A percentile compares a stretch with the other conserved stretches of the same genome.
Conservation (phyloP, 768 basidiomycete genomes). For the Calvatia gigantea region DNA sequence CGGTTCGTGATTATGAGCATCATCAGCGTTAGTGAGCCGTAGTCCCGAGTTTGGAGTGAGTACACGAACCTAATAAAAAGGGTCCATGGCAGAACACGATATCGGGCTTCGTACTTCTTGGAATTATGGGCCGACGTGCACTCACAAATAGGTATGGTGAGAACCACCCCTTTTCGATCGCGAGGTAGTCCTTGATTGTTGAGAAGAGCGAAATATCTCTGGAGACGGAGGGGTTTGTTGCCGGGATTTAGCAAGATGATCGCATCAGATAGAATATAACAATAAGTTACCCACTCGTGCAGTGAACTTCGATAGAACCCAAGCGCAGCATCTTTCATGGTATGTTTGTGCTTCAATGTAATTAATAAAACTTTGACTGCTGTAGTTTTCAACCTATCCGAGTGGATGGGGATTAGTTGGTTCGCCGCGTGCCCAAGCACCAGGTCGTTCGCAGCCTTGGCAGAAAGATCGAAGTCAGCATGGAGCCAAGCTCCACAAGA, state of each 20-base stretch:
- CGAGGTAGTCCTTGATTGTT: constrained; percentile 58
- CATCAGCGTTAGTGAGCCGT: background rate
- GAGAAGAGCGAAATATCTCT: constrained; percentile 60
- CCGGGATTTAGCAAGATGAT: constrained; percentile 4
- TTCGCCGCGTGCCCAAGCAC: constrained; percentile 47
- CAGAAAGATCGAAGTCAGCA: constrained; percentile 48
- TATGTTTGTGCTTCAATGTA: constrained; percentile 58
- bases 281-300: constrained; percentile 39
- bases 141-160: constrained; percentile 64
- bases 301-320: constrained; percentile 61
- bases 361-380: constrained; percentile 53
- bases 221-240: background rate
- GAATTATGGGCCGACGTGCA: constrained; percentile 55
- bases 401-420: constrained; percentile 47
- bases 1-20: background rate
- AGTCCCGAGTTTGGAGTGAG: background rate
- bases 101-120: constrained; percentile 61
- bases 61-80: constrained; percentile 46
- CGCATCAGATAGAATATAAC: background rate
- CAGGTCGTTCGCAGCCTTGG: constrained; percentile 50
- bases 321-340: constrained; percentile 53
- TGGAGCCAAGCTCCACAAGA: constrained; percentile 55
- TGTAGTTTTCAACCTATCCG: constrained; percentile 52
- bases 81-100: constrained; percentile 64
- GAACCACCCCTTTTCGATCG: constrained; percentile 67